A percentile compares a stretch with the other conserved stretches of the same genome.
Conservation (phyloP, 768 basidiomycete species). For the Rickenella mellea region DNA sequence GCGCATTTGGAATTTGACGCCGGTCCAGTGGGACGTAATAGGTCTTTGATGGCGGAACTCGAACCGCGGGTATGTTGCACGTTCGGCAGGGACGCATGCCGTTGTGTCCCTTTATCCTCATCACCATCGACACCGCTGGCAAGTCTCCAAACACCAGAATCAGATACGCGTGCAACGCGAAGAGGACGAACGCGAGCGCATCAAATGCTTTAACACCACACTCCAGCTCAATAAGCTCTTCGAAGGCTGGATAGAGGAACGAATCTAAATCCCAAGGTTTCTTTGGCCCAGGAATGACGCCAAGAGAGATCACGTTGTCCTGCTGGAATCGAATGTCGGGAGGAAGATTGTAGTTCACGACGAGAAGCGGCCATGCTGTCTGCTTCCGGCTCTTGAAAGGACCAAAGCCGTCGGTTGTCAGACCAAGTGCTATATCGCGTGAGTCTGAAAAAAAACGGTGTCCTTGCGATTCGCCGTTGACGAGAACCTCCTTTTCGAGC, state of each 20-base stretch:
- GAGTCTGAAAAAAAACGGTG: constrained; percentile 1
- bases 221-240: constrained; percentile 25
- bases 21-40: constrained; percentile 19
- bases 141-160: constrained; percentile 17
- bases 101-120: constrained; percentile 15
- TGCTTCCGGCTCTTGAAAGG: constrained; percentile 21
- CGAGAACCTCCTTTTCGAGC: constrained; percentile 11
- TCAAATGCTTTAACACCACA: constrained; percentile 29
- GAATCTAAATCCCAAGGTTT: constrained; percentile 13
- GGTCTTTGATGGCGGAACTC: no score
- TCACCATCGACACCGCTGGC: constrained; percentile 27
- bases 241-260: constrained; percentile 16
- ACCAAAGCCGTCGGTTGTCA: constrained; percentile 34
- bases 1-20: constrained; percentile 11
- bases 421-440: constrained; percentile 8
- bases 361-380: constrained; percentile 9
- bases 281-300: constrained; percentile 28
- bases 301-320: constrained; percentile 9
- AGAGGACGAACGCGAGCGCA: constrained; percentile 11
- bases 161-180: constrained; percentile 24
- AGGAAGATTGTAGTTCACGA: constrained; percentile 12
- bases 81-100: constrained; percentile 11
- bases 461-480: constrained; percentile 14
- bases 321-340: constrained; percentile 12
- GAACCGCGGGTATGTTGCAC: no score